Conservation (phyloP, 2,329 filamentous ascomycete species). For the Chaetomium globosum region DNA sequence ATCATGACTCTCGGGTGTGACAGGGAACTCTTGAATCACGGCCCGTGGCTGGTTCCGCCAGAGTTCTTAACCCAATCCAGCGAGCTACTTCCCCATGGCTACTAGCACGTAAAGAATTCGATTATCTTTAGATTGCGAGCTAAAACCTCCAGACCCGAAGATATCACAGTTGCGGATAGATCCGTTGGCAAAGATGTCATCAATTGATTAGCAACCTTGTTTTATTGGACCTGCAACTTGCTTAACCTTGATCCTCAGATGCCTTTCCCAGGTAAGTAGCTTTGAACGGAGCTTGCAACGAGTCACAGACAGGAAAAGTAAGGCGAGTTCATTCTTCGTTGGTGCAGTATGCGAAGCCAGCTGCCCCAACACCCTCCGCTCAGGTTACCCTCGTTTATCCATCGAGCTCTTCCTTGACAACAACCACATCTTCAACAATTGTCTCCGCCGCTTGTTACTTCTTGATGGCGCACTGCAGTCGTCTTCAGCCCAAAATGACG, state of each 20-base stretch:
- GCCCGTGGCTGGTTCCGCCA: background rate
- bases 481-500: background rate
- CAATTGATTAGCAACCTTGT: background rate
- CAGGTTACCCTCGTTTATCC: too few species aligned
- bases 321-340: too few species aligned
- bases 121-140: background rate
- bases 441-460: too few species aligned
- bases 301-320: too few species aligned
- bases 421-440: too few species aligned
- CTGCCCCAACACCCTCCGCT: too few species aligned
- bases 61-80: background rate
- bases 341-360: too few species aligned
- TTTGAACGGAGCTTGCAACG: background rate
- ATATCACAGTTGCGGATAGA: background rate
- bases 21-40: background rate
- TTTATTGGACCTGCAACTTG: background rate
- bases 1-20: slow-evolving; percentile 2
- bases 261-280: background rate
- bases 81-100: background rate
- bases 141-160: background rate
- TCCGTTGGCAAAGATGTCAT: background rate
- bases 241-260: background rate
- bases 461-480: too few species aligned
- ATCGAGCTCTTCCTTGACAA: too few species aligned
- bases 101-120: background rate